Evolutionary conservation across 495 filamentous ascomycete species (phyloP).

Genomic region (Talaromyces adpressus): DNA sequence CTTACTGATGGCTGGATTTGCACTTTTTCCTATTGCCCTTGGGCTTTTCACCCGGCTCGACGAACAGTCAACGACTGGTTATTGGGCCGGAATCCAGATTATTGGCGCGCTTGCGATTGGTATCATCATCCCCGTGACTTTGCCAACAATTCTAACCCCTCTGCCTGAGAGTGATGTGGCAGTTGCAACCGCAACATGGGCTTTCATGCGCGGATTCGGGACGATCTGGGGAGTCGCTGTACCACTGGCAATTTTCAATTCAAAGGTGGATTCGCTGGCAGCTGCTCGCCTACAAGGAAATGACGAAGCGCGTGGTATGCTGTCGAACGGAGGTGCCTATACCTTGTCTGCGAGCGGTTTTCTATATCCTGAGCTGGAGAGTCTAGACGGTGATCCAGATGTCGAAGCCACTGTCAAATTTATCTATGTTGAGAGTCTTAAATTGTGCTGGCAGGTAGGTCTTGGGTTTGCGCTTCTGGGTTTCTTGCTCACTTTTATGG

Average conservation of each 20-base stretch:
- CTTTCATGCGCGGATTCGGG: constrained; percentile 38
- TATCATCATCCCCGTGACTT: constrained; percentile 16
- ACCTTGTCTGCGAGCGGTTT: not conserved
- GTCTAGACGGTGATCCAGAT: not conserved
- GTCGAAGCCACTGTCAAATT: constrained; percentile 1
- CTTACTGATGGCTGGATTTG: constrained; percentile 48
- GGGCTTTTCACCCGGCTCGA: constrained; percentile 58
- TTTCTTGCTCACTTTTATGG: constrained; percentile 11
- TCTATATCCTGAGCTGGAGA: not conserved
- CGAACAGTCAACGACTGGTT: constrained; percentile 13
- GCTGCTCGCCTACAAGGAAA: not conserved
- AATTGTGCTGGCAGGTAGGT: constrained; percentile 9
- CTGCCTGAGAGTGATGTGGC: constrained; percentile 29
- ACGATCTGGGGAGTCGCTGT: constrained; percentile 43
- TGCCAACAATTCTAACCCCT: constrained; percentile 27
- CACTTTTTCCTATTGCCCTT: constrained; percentile 53
- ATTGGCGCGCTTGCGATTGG: constrained; percentile 21
- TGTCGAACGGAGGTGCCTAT: not conserved
- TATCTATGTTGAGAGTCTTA: constrained; percentile 10
- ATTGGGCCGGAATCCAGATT: constrained; percentile 22
- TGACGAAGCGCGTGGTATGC: not conserved
- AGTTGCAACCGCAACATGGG: constrained; percentile 29
- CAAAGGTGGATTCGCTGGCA: not conserved
- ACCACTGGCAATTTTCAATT: constrained; percentile 41
- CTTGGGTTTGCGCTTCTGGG: constrained; percentile 9